Base-by-base conservation (phyloP, 2,329 filamentous ascomycete species). In the Exserohilum rostratum region DNA sequence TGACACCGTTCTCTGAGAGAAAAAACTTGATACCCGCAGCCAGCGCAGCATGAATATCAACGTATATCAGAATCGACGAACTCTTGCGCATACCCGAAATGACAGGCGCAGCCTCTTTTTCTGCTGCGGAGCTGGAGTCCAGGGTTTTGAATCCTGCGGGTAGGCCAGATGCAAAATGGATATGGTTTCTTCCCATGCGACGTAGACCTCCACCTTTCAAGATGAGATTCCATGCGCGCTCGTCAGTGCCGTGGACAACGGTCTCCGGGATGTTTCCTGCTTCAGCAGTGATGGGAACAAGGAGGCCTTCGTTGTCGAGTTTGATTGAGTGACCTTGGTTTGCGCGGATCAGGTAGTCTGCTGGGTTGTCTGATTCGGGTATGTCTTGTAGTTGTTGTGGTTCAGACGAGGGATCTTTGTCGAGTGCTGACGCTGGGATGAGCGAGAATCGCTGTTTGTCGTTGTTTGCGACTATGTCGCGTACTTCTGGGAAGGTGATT, bases 241-340 rank as follows among this genome's bases (percentile, higher is more conserved):
- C 90, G 70, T 92, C 96, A 0, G 93, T 97, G 33, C 95, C 93
- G 77, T 98, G 93, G 2, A 98, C 85, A 3, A 92, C 90, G 0
- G 82, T 80, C 0, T 80, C 69, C 0, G 91, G 91, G 1, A 93
- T 65, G 58, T 85, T 85, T 20, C 68, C 82, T 6, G 72, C 76
- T 30, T 83, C 82, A 0, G 43, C 17, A 0, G 68, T 87, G 53
- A 97, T 80, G 6, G 88, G 87, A 17, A 81, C 83, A 3, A 96
- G 84, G 2, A 96, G 82, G 0, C 83, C 83, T 42, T 88, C 85
- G n/a, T 86, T 86, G 25, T 90, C 88, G 31, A 88, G 78, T 68
- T 87, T 86, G 70, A 99, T 90, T 66, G 86, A 91, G 79, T 98
- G 95, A 50, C 95, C 95, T 78, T 98, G 95, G 70, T 96, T 96